phyloP scores from a whole-genome alignment of 2,329 filamentous ascomycete species.

The Phyllosticta citriasiana region DNA sequence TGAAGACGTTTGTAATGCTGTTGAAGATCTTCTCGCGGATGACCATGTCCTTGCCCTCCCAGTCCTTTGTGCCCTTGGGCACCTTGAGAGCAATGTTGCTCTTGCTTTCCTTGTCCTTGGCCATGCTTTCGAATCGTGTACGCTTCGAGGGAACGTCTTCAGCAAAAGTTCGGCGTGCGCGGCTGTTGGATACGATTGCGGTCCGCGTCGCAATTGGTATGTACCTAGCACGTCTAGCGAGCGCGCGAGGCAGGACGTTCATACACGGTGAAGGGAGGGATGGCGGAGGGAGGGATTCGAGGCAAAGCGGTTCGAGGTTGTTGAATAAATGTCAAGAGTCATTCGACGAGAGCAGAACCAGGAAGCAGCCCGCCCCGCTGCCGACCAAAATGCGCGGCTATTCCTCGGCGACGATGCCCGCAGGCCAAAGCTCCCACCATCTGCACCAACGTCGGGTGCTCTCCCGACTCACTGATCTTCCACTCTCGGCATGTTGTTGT shows the following conservation, averaged over 20 bases:
- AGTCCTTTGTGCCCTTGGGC: conserved; percentile 86
- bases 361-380: background rate
- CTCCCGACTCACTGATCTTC: background rate
- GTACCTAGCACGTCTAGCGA: conserved; percentile 6
- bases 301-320: conserved; percentile 1
- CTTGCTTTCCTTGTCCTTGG: conserved; percentile 33
- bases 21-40: conserved; percentile 72
- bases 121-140: conserved; percentile 27
- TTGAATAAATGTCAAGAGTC: background rate
- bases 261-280: conserved; percentile 4
- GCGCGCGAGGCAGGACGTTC: conserved; percentile 5
- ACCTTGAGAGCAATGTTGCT: conserved; percentile 63
- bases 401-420: background rate
- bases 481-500: conserved; percentile 1
- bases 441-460: background rate
- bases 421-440: background rate
- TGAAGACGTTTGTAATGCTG: conserved; percentile 69
- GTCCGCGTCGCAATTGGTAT: background rate
- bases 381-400: background rate
- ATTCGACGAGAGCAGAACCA: background rate
- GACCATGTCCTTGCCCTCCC: conserved; percentile 67
- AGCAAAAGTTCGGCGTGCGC: background rate
- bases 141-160: background rate
- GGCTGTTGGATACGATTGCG: background rate
- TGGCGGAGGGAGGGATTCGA: background rate